Evolutionary conservation across 441 rosid species (phyloP).

Genomic region (Populus hybrid): DNA sequence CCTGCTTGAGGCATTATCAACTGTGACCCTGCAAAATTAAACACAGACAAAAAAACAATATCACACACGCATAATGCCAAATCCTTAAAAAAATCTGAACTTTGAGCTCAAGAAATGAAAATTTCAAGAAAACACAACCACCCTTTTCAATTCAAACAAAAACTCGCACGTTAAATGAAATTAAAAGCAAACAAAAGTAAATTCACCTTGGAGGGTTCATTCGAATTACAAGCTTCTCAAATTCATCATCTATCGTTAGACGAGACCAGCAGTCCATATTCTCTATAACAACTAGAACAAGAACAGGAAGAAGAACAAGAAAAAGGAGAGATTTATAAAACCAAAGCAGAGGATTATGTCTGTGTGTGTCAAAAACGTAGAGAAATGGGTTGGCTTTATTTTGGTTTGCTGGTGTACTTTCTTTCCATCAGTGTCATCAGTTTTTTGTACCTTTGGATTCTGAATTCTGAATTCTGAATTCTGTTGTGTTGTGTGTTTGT

Average conservation of each 20-base stretch:
- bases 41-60: slow-evolving; percentile 14
- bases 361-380: background rate
- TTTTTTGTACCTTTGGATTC: slow-evolving; percentile 10
- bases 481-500: slow-evolving; percentile 18
- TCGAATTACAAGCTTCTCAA: slow-evolving; percentile 64
- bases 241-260: slow-evolving; percentile 55
- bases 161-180: background rate
- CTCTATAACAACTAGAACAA: background rate
- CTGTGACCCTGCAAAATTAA: slow-evolving; percentile 56
- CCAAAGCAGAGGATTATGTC: background rate
- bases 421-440: background rate
- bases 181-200: background rate
- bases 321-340: background rate
- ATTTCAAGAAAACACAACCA: slow-evolving; percentile 12
- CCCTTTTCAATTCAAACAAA: slow-evolving; percentile 15
- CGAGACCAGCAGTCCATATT: slow-evolving; percentile 67
- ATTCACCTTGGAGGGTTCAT: slow-evolving; percentile 75
- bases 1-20: slow-evolving; percentile 59
- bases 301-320: background rate
- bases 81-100: slow-evolving; percentile 6
- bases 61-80: slow-evolving; percentile 10
- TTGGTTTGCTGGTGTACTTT: background rate
- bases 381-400: slow-evolving; percentile 6
- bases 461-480: slow-evolving; percentile 25
- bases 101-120: slow-evolving; percentile 19